Conservation (phyloP, 2,329 filamentous ascomycete species). For the Dothidotthia symphoricarpi region DNA sequence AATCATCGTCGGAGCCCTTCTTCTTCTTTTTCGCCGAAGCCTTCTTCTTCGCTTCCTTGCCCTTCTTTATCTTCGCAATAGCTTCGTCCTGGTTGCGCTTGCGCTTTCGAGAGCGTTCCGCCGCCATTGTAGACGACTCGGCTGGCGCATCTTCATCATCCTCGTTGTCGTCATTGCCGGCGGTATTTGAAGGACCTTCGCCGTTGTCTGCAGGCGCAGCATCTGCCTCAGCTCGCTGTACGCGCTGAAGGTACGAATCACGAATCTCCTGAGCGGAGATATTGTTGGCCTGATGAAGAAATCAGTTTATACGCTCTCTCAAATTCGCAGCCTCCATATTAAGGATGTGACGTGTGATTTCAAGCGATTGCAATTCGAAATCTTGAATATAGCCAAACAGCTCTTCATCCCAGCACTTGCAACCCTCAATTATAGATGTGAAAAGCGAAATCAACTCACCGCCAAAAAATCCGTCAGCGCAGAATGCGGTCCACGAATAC, state of each 20-base stretch:
- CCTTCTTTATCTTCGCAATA: constrained; percentile 43
- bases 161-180: constrained; percentile 37
- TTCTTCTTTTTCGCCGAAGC: constrained; percentile 43
- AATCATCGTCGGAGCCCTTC: constrained; percentile 45
- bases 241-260: constrained; percentile 57
- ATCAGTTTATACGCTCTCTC: not conserved
- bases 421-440: too few relatives aligned
- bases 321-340: too few relatives aligned
- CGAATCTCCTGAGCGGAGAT: constrained; percentile 67
- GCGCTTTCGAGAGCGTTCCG: constrained; percentile 53
- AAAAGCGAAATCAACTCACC: constrained; percentile 43
- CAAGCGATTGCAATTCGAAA: not conserved
- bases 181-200: constrained; percentile 32
- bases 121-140: constrained; percentile 43
- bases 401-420: too few relatives aligned
- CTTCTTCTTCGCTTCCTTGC: constrained; percentile 53
- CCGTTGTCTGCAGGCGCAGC: constrained; percentile 35
- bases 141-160: constrained; percentile 35
- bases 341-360: too few relatives aligned
- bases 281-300: constrained; percentile 61
- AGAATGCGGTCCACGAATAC: constrained; percentile 61
- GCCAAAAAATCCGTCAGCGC: constrained; percentile 68
- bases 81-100: constrained; percentile 57
- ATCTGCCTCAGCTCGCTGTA: constrained; percentile 50
- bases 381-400: too few relatives aligned